These are phyloP conservation scores for Westerdykella ornata DNA, from an alignment of 2,329 filamentous ascomycete species.

Conservation along the genomic window DNA sequence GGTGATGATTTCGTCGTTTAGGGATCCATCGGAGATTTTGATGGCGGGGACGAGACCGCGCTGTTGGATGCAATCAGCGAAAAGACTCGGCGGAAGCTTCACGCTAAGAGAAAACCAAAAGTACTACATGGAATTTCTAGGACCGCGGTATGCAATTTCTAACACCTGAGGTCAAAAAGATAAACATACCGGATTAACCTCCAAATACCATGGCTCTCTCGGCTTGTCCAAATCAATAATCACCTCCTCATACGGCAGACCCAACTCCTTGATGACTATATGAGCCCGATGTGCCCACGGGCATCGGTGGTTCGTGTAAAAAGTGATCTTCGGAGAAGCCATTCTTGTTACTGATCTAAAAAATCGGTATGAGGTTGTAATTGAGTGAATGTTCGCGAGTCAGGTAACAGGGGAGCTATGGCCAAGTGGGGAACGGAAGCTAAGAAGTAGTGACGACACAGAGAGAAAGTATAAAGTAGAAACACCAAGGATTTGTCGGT, in stretches of 20 bases:
- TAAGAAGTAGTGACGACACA: not conserved
- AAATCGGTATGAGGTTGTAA: conserved; percentile 12
- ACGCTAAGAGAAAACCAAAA: no score
- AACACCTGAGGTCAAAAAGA: no score
- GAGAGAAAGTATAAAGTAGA: not conserved
- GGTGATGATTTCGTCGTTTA: conserved; percentile 56
- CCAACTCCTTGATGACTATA: conserved; percentile 61
- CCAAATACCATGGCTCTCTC: conserved; percentile 65
- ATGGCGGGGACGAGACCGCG: conserved; percentile 70
- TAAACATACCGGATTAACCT: conserved; percentile 59
- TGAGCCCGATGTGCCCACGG: conserved; percentile 72
- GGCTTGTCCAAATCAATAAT: conserved; percentile 65
- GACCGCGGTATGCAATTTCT: no score
- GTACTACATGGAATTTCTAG: no score
- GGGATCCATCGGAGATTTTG: conserved; percentile 49
- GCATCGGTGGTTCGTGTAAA: conserved; percentile 65
- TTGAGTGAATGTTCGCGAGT: conserved; percentile 3
- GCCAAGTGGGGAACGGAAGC: not conserved
- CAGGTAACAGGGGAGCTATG: not conserved
- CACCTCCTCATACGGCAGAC: conserved; percentile 61
- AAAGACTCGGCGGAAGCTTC: no score
- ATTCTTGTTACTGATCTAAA: not conserved
- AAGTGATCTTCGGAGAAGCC: conserved; percentile 48
- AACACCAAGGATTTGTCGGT: not conserved
- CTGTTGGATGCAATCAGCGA: conserved; percentile 14